Evolutionary conservation across 1,284 basidiomycete species (phyloP).

Genomic region (Puccinia triticina): DNA sequence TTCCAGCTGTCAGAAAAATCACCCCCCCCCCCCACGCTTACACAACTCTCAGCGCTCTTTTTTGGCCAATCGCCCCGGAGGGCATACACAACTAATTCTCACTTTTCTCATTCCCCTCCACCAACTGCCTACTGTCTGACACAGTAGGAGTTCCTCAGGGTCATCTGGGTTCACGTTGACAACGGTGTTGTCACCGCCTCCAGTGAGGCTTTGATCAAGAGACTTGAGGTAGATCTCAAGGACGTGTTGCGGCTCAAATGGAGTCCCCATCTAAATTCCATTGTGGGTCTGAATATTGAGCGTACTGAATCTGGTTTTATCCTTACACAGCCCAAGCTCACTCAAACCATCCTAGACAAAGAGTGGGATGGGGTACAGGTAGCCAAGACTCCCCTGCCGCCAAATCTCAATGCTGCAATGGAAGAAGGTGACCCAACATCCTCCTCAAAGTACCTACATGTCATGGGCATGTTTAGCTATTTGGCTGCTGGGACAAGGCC

Average conservation of each 20-base stretch:
- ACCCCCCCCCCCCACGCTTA: too few relatives aligned
- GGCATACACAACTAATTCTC: too few relatives aligned
- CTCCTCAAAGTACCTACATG: not conserved
- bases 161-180: constrained; percentile 36
- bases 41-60: too few relatives aligned
- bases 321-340: too few relatives aligned
- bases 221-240: not conserved
- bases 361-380: too few relatives aligned
- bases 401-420: not conserved
- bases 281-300: not conserved
- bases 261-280: not conserved
- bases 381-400: not conserved
- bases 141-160: too few relatives aligned
- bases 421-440: not conserved
- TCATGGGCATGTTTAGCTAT: constrained; percentile 7
- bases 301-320: not conserved
- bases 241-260: constrained; percentile 21
- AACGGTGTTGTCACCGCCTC: constrained; percentile 9
- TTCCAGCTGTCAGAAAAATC: too few relatives aligned
- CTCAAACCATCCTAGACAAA: too few relatives aligned
- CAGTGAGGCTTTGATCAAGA: not conserved
- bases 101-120: too few relatives aligned
- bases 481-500: constrained; percentile 1
- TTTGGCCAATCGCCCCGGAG: too few relatives aligned
- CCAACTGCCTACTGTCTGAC: too few relatives aligned